Percentiles rank a stretch among this genome's conserved stretches.
These are phyloP conservation scores for Aethionema arabicum DNA, from an alignment of 345 rosid species.

Conservation along the genomic window DNA sequence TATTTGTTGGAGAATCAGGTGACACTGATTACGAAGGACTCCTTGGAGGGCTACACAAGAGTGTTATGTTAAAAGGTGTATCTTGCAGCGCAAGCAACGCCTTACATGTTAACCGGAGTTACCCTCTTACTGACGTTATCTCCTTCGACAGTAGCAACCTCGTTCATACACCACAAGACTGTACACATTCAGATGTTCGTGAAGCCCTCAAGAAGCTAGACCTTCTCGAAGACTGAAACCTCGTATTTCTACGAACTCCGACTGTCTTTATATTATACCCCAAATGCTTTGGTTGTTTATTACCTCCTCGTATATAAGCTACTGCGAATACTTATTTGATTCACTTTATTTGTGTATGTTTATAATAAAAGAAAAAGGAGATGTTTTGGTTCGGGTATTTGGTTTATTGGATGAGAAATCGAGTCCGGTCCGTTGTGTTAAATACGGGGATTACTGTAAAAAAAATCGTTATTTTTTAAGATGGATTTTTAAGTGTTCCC, in stretches of 20 bases:
- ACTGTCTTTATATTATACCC: slow-evolving; percentile 17
- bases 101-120: slow-evolving; percentile 63
- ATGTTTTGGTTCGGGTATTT: slow-evolving; percentile 20
- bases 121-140: slow-evolving; percentile 82
- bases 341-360: slow-evolving; percentile 9
- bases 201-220: slow-evolving; percentile 59
- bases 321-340: slow-evolving; percentile 31
- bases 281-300: slow-evolving; percentile 33
- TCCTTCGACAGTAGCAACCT: slow-evolving; percentile 66
- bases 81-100: slow-evolving; percentile 52
- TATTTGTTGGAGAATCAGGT: slow-evolving; percentile 87
- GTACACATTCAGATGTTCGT: slow-evolving; percentile 48
- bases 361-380: slow-evolving; percentile 15
- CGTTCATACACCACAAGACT: slow-evolving; percentile 50
- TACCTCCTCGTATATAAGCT: slow-evolving; percentile 31
- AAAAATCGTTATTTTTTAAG: too few species aligned
- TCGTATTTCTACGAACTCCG: neutral
- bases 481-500: too few species aligned
- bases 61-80: slow-evolving; percentile 67
- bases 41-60: slow-evolving; percentile 86
- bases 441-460: too few species aligned
- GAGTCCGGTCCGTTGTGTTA: too few species aligned
- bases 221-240: slow-evolving; percentile 38
- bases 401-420: neutral
- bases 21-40: slow-evolving; percentile 96